Base-by-base conservation (phyloP, 768 basidiomycete genomes). In the Ramaria rubella region DNA sequence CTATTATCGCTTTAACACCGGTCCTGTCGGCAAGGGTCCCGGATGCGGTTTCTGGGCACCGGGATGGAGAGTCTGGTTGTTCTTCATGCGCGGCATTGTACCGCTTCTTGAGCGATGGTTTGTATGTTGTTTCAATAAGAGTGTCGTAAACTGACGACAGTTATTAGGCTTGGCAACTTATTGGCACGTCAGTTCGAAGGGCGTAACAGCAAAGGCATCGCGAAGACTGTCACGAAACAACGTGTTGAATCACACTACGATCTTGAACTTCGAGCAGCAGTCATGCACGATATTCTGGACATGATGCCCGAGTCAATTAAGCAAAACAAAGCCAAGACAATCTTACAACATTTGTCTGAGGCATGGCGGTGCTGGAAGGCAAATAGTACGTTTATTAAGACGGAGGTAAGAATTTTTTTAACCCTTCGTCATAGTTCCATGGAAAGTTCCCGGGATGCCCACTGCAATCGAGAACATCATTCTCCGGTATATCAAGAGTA, bases 231-330 rank as follows among this genome's bases (percentile, higher is more conserved):
- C 23, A 99, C 96, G 24, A 99, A 99, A 73, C 96, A 99, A 73
- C 85, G 95, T 65, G 96, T 98, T 14, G 96, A 99, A 72, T 96
- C 94, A 8, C 96, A 99, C 69, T 98, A 94, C 64, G 96, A 99
- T 70, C 79, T 99, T 33, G 96, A 99, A 68, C 75, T 99, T 43
- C 86, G 96, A 53, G 96, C 96, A 0, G 94, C 96, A 46, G 95
- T 99, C 64, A 98, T 99, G 96, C 95, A 97, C 73, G 95, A 99
- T 71, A 98, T 99, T 63, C 77, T 99, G 63, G 95, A 98, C 75
- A 97, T 98, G 95, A 97, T 98, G 95, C 96, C 96, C 6, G 96
- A 98, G 71, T 93, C 90, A 2, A 94, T 98, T 77, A 94, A 94
- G 73, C 93, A 94, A 72, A 99, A 98, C 75, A 98, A 99, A 77